These are phyloP conservation scores for Canavalia ensiformis DNA, from an alignment of 306 rosid species.

Conservation along the genomic window DNA sequence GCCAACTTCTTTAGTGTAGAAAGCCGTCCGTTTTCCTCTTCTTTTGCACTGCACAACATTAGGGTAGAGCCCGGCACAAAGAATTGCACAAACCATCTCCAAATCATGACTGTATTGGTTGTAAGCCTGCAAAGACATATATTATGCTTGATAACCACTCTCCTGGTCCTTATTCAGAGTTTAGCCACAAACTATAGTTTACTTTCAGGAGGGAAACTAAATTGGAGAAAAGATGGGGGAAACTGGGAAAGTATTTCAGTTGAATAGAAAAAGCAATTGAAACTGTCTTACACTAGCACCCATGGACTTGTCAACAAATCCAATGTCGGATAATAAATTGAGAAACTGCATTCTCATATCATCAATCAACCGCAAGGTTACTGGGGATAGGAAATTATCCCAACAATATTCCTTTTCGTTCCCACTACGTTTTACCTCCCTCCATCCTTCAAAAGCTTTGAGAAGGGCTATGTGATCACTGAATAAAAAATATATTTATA, in stretches of 20 bases:
- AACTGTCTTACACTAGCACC: constrained; percentile 70
- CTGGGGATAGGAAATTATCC: constrained; percentile 88
- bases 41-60: constrained; percentile 97
- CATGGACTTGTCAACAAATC: constrained; percentile 91
- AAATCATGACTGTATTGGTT: constrained; percentile 87
- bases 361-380: constrained; percentile 93
- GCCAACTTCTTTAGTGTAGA: constrained; percentile 94
- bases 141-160: constrained; percentile 29
- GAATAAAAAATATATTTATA: constrained; percentile 44
- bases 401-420: constrained; percentile 78
- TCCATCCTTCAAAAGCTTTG: constrained; percentile 97
- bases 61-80: constrained; percentile 95
- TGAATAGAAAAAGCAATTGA: constrained; percentile 28
- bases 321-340: constrained; percentile 84
- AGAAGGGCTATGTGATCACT: constrained; percentile 97
- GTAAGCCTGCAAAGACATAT: constrained; percentile 72
- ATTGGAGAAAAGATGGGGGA: constrained; percentile 1
- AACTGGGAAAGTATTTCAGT: constrained; percentile 9
- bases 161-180: constrained; percentile 27
- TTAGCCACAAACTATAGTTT: constrained; percentile 15
- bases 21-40: constrained; percentile 85
- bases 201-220: constrained; percentile 16
- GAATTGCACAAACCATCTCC: constrained; percentile 97
- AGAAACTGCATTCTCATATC: constrained; percentile 96
- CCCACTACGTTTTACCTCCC: constrained; percentile 80